phyloP scores from a whole-genome alignment of 805 yeast genomes.

The Diddensiella santjacobensis region DNA sequence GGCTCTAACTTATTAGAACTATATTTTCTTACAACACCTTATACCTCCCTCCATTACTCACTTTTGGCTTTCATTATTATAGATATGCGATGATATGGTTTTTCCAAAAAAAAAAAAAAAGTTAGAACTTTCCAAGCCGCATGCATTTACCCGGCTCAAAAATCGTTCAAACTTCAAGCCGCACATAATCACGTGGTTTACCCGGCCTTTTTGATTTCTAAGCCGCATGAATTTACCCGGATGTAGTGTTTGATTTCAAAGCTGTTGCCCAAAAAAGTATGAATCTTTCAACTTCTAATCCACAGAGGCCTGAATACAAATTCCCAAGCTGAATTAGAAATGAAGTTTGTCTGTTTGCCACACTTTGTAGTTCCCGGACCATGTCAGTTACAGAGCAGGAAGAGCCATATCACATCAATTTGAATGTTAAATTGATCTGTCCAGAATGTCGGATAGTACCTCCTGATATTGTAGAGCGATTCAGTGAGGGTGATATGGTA shows the following conservation, averaged over 20 bases:
- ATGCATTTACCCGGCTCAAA: too few relatives aligned
- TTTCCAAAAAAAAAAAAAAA: constrained; percentile 5
- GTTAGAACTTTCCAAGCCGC: too few relatives aligned
- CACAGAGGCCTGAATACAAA: not conserved
- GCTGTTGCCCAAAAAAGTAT: too few relatives aligned
- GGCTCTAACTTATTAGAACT: constrained; percentile 15
- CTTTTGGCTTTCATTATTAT: constrained; percentile 20
- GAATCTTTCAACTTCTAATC: too few relatives aligned
- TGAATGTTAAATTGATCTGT: constrained; percentile 85
- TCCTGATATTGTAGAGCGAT: constrained; percentile 90
- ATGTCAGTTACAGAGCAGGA: constrained; percentile 11
- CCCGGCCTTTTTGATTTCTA: too few relatives aligned
- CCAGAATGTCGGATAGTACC: constrained; percentile 96
- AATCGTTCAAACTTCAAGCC: too few relatives aligned
- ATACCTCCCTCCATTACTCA: constrained; percentile 1
- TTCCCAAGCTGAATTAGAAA: not conserved
- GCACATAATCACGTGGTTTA: too few relatives aligned
- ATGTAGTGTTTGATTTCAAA: too few relatives aligned
- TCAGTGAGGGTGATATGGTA: constrained; percentile 97
- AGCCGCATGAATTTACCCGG: too few relatives aligned
- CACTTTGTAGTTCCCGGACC: not conserved
- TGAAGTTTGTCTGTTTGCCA: constrained; percentile 4
- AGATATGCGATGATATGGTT: not conserved
- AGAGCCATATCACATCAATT: constrained; percentile 38
- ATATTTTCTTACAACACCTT: not conserved